phyloP scores from a whole-genome alignment of 768 basidiomycete species.

The Kondoa malvinella region DNA sequence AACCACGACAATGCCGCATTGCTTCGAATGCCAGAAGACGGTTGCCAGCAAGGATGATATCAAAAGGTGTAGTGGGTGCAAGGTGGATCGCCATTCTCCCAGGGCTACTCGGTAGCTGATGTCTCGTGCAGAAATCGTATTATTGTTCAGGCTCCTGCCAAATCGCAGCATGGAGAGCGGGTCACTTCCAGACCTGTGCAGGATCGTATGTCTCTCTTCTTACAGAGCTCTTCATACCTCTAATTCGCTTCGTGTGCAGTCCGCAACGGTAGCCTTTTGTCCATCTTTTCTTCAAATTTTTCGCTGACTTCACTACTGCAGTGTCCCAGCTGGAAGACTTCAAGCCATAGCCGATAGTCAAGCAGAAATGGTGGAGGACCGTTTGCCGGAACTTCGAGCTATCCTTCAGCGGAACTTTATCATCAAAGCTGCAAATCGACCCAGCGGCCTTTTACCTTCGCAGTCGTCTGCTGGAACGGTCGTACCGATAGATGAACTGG shows the following conservation, averaged over 20 bases:
- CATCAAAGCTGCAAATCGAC: neutral
- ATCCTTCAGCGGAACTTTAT: neutral
- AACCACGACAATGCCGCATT: neutral
- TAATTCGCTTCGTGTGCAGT: neutral
- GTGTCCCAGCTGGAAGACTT: neutral
- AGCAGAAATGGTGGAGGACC: neutral
- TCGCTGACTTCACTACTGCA: neutral
- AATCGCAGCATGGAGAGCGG: neutral
- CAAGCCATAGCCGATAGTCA: neutral
- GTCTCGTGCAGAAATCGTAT: neutral
- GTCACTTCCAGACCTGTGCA: neutral
- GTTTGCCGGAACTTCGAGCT: neutral
- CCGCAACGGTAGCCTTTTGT: neutral
- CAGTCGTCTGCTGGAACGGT: neutral
- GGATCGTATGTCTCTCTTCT: neutral
- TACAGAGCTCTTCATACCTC: neutral
- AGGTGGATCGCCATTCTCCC: neutral
- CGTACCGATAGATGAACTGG: neutral
- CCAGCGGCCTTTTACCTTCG: neutral
- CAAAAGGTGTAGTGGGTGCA: neutral
- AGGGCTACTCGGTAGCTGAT: neutral
- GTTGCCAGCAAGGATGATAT: neutral
- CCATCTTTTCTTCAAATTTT: neutral
- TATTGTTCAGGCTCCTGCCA: neutral
- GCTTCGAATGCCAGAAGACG: neutral